Conservation (phyloP, 306 rosid species). For the Pyrus pyrifolia region DNA sequence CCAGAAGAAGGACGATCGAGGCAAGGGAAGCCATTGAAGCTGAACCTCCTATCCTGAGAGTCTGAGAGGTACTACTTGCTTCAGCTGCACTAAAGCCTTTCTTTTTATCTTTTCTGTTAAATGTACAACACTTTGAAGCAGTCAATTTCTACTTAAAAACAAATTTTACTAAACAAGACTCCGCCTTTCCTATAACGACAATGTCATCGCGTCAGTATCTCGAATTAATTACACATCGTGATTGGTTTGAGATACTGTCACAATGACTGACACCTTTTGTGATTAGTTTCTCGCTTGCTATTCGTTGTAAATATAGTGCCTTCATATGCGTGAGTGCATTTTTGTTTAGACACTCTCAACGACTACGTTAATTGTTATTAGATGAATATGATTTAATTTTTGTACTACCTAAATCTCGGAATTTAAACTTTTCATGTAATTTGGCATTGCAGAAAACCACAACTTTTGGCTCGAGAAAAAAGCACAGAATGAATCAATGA, state of each 20-base stretch:
- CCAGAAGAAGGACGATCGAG: conserved; percentile 27
- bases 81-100: neutral
- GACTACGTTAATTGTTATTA: too few relatives aligned
- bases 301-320: neutral
- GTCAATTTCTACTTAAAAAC: neutral
- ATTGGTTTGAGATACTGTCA: too few relatives aligned
- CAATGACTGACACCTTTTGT: too few relatives aligned
- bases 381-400: neutral
- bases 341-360: too few relatives aligned
- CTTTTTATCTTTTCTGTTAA: too few relatives aligned
- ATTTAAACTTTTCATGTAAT: neutral
- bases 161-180: neutral
- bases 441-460: neutral
- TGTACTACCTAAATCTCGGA: too few relatives aligned
- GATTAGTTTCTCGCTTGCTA: neutral
- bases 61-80: neutral
- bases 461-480: neutral
- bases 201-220: too few relatives aligned
- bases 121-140: neutral
- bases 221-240: too few relatives aligned
- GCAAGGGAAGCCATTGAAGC: conserved; percentile 35
- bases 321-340: too few relatives aligned
- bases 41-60: neutral
- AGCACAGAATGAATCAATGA: neutral
- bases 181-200: neutral